Percentiles rank a stretch among this genome's conserved stretches.
Evolutionary conservation across 495 filamentous ascomycete species (phyloP).

Genomic region (Annulohypoxylon moriforme): DNA sequence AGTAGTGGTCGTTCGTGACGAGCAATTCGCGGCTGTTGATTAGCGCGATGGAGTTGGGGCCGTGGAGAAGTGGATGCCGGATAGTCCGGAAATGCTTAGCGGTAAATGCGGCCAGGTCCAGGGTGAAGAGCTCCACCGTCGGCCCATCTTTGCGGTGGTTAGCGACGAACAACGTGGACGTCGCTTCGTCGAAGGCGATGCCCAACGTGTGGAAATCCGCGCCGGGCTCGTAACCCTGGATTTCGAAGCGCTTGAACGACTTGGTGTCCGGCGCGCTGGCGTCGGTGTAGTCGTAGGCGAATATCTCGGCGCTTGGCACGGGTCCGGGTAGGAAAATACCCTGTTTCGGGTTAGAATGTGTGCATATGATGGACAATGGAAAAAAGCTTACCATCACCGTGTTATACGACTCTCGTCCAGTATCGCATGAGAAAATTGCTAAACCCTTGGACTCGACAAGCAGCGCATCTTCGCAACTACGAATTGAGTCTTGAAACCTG

Average conservation of each 20-base stretch:
- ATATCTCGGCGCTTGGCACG: slow-evolving; percentile 50
- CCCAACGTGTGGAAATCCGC: slow-evolving; percentile 60
- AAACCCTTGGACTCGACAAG: slow-evolving; percentile 51
- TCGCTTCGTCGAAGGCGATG: slow-evolving; percentile 53
- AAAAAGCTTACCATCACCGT: slow-evolving; percentile 63
- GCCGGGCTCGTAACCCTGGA: slow-evolving; percentile 47
- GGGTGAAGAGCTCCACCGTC: slow-evolving; percentile 67
- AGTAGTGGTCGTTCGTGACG: slow-evolving; percentile 71
- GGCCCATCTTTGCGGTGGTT: slow-evolving; percentile 41
- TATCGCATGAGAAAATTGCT: slow-evolving; percentile 57
- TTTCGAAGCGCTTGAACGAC: slow-evolving; percentile 46
- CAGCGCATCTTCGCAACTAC: slow-evolving; percentile 61
- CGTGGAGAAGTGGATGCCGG: slow-evolving; percentile 61
- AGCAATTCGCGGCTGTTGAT: slow-evolving; percentile 61
- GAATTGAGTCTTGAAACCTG: slow-evolving; percentile 52
- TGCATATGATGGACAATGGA: background rate
- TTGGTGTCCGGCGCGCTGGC: slow-evolving; percentile 33
- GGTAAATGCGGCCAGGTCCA: slow-evolving; percentile 51
- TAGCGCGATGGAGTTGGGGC: slow-evolving; percentile 69
- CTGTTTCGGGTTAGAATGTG: slow-evolving; percentile 23
- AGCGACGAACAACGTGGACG: slow-evolving; percentile 50
- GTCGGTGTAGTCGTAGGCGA: slow-evolving; percentile 52
- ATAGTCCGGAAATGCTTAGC: slow-evolving; percentile 59
- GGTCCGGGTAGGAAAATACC: slow-evolving; percentile 41
- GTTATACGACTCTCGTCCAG: slow-evolving; percentile 59